These are phyloP conservation scores for Xylaria acuta DNA, from an alignment of 495 filamentous ascomycete genomes.

Conservation along the genomic window DNA sequence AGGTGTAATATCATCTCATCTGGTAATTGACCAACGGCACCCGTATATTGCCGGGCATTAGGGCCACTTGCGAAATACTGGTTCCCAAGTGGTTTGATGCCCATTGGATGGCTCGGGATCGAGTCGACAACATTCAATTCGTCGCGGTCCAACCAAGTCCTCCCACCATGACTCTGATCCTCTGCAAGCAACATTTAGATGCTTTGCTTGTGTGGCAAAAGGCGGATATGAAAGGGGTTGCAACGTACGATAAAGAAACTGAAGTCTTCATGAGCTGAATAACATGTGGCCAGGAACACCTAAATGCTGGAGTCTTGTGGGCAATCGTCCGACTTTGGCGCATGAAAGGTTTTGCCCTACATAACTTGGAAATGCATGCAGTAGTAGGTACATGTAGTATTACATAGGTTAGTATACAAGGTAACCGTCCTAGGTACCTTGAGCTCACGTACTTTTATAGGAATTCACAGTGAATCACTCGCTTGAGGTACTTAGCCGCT, in stretches of 20 bases:
- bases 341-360: slow-evolving; percentile 5
- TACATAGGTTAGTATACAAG: too few relatives aligned
- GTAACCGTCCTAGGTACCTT: not conserved
- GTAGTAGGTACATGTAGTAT: not conserved
- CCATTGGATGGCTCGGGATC: slow-evolving; percentile 82
- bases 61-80: slow-evolving; percentile 66
- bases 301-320: slow-evolving; percentile 7
- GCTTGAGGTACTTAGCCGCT: not conserved
- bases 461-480: not conserved
- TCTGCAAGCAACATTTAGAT: slow-evolving; percentile 34
- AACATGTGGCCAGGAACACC: not conserved
- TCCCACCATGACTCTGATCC: slow-evolving; percentile 31
- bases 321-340: not conserved
- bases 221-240: not conserved
- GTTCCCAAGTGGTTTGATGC: slow-evolving; percentile 89
- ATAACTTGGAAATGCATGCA: not conserved
- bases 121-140: slow-evolving; percentile 40
- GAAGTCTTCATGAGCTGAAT: not conserved
- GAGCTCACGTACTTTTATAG: not conserved
- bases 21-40: slow-evolving; percentile 68
- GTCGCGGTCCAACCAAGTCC: slow-evolving; percentile 18
- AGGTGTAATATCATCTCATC: slow-evolving; percentile 83
- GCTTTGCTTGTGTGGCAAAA: slow-evolving; percentile 3
- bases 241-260: not conserved
- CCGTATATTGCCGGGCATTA: slow-evolving; percentile 70